Evolutionary conservation across 1,284 basidiomycete species (phyloP), one percentile per base, ranked within the genome.

Genomic region (Papiliotrema flavescens): DNA sequence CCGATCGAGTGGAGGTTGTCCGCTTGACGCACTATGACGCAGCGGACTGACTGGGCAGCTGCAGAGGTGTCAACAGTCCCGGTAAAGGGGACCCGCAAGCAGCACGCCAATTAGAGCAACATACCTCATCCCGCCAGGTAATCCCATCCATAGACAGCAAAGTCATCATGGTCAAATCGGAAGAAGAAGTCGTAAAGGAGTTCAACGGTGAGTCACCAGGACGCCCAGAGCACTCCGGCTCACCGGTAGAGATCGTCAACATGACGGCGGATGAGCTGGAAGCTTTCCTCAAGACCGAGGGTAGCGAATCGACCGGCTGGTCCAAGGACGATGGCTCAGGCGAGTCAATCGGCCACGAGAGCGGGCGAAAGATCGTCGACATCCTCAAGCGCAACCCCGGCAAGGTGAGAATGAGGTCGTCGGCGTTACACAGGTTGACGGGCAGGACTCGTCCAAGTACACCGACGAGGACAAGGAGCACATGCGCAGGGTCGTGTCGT

Each of bases 211-310:
- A 20, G 70, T 62, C 26, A 37, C n/a, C 28, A 24, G 14, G 15
- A 7, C 6, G 13, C 47, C 39, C 42, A 37, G 23, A 28, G n/a
- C 19, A 15, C 19, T 32, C 39, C 5, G 14, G 40, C 51, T 53
- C 47, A 51, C 15, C 15, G 15, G 15, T 28, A 60, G 71, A 75
- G 55, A 62, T 74, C 59, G 73, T 76, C 62, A 76, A 76, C 55
- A 75, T 76, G 73, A 69, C 68, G 3, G 72, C 71, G 32, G 66
- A 70, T 39, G 69, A 76, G 54, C 69, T 76, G 9, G 73, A 76
- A 26, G 59, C 60, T 5, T 76, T 69, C 63, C 69, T 76, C 52
- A 66, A 73, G 53, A 74, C 72, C 17, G 64, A 64, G 32, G 69
- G 58, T 8, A 72, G 70, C n/a, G 54, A 65, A 34, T 57, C 59